These are phyloP conservation scores for Rhizophagus sp. DNA, from an alignment of 192 early-diverging fungal species.

Conservation along the genomic window DNA sequence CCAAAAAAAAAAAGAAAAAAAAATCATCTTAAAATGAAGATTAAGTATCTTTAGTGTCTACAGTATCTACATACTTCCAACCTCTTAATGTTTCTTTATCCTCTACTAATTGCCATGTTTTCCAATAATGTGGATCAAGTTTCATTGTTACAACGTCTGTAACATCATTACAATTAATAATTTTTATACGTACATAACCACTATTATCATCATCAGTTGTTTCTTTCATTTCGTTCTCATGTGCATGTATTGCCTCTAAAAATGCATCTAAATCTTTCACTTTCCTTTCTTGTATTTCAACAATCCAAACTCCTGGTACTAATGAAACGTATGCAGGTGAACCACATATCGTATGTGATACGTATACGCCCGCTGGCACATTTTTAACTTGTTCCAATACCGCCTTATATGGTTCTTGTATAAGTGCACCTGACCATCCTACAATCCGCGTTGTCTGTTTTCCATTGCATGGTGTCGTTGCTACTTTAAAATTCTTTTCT, in stretches of 20 bases:
- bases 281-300: conserved; percentile 64
- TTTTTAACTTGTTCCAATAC: conserved; percentile 65
- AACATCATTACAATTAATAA: conserved; percentile 51
- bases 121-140: conserved; percentile 77
- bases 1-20: too few relatives aligned
- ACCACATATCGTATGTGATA: conserved; percentile 57
- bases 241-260: conserved; percentile 50
- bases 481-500: conserved; percentile 64
- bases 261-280: conserved; percentile 66
- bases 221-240: conserved; percentile 51
- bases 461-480: conserved; percentile 57
- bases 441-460: conserved; percentile 68
- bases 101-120: conserved; percentile 62
- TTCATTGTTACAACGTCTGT: conserved; percentile 70
- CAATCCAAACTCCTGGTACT: conserved; percentile 72
- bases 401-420: conserved; percentile 73
- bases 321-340: conserved; percentile 60
- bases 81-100: conserved; percentile 47
- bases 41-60: too few relatives aligned
- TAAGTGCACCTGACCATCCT: conserved; percentile 83
- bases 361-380: conserved; percentile 66
- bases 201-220: conserved; percentile 37
- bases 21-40: too few relatives aligned
- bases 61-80: conserved; percentile 38
- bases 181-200: conserved; percentile 60